These are phyloP conservation scores for Alternaria consortialis DNA, from an alignment of 2,329 filamentous ascomycete species.

Conservation along the genomic window DNA sequence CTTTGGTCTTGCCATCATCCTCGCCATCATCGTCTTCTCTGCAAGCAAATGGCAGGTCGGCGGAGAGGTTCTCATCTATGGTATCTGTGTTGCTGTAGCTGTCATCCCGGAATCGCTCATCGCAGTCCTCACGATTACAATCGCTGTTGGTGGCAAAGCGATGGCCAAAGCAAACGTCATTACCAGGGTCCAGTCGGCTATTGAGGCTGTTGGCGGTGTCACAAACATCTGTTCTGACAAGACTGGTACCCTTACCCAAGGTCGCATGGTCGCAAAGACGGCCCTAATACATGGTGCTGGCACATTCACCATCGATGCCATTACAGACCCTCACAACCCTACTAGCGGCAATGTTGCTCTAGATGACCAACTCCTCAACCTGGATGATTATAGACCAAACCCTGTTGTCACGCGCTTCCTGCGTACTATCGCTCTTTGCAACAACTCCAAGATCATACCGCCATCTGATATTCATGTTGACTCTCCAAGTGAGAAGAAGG, in stretches of 20 bases:
- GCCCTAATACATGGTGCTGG: constrained; percentile 50
- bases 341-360: constrained; percentile 45
- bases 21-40: constrained; percentile 73
- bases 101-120: constrained; percentile 65
- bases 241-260: constrained; percentile 53
- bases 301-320: constrained; percentile 44
- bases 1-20: constrained; percentile 69
- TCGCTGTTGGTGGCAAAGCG: constrained; percentile 57
- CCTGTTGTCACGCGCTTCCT: constrained; percentile 42
- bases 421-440: constrained; percentile 51
- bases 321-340: constrained; percentile 49
- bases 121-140: constrained; percentile 73
- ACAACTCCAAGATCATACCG: constrained; percentile 49
- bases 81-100: constrained; percentile 58
- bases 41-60: constrained; percentile 62
- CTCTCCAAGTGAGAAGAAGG: constrained; percentile 63
- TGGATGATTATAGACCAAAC: constrained; percentile 36
- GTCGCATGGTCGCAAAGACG: constrained; percentile 52
- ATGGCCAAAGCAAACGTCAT: constrained; percentile 55
- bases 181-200: constrained; percentile 50
- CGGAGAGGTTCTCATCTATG: constrained; percentile 59
- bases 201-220: constrained; percentile 54
- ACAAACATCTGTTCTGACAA: constrained; percentile 55
- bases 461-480: constrained; percentile 38
- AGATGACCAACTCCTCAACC: constrained; percentile 36